Evolutionary conservation across 345 rosid species (phyloP), one percentile per base, ranked within the genome.

Genomic region (Eucalyptus curtisii): DNA sequence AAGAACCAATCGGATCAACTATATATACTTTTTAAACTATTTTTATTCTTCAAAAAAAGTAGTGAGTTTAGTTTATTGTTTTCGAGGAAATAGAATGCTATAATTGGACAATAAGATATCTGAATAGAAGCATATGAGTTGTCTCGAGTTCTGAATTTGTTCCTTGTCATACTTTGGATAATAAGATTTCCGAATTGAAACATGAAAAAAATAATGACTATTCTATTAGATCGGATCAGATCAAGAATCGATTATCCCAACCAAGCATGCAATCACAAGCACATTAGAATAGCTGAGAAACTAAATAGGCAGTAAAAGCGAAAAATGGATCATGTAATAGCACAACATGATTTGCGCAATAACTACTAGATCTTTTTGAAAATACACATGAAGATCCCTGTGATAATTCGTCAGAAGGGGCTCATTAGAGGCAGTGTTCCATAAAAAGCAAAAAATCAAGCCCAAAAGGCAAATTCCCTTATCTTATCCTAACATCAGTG

Each of bases 211-310:
- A 0, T 52, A 52, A 25, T 52, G 57, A 20, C 0, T 4, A 0
- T 52, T 8, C 5, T 52, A 52, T 7, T 20, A 52, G 2, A 52
- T 0, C 4, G 4, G 57, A 52, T 1, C 0, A 0, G 2, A 52
- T 52, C 0, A 1, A 52, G 57, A 52, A 52, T 19, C 5, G 25
- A 52, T 52, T 52, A 20, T 52, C 57, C 25, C 57, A 25, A 55
- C 30, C 2, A 1, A 24, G 61, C 30, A 0, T 25, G 13, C 61
- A 55, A 24, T 24, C 1, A 55, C 30, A 55, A 55, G 13, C 61
- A 24, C 0, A 24, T 55, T 24, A 55, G 30, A 55, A 55, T 55
- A 55, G 30, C 1, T 4, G 30, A 55, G 61, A 55, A 55, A 55
- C 30, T 55, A 53, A 55, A 55, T 55, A 55, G 30, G 30, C 13